These are phyloP conservation scores for Fraxinus quadrangulata DNA, from an alignment of 257 asterid species.

Conservation along the genomic window DNA sequence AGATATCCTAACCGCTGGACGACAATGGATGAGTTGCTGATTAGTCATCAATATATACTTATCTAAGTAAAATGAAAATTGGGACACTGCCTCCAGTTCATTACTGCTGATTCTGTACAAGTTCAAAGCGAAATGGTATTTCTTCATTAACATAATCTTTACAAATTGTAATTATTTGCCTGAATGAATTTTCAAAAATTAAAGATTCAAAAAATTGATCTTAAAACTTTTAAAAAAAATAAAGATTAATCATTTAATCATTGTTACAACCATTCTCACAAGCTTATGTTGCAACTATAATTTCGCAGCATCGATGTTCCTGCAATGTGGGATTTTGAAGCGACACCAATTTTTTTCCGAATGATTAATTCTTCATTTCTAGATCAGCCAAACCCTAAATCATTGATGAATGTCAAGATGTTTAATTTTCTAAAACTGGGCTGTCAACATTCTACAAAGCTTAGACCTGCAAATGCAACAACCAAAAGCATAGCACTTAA, in stretches of 20 bases:
- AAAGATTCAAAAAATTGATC: not conserved
- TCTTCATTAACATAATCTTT: not conserved
- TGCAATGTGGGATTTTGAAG: not conserved
- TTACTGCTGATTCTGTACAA: not conserved
- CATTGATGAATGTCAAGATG: not conserved
- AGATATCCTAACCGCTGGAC: constrained; percentile 99
- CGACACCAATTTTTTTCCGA: not conserved
- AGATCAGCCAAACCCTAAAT: not conserved
- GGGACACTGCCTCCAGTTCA: not conserved
- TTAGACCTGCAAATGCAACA: too few species aligned
- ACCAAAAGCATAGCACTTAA: too few species aligned
- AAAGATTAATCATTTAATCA: not conserved
- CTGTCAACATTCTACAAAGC: too few species aligned
- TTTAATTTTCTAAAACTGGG: not conserved
- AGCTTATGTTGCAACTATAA: not conserved
- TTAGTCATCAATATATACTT: accelerated
- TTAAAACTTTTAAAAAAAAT: too few species aligned
- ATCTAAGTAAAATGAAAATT: too few species aligned
- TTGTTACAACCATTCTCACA: not conserved
- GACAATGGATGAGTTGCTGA: constrained; percentile 31
- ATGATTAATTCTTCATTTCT: too few species aligned
- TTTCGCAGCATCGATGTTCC: not conserved
- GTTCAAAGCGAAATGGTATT: not conserved
- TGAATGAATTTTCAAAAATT: too few species aligned
- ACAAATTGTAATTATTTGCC: too few species aligned